Conservation (phyloP, 805 yeast genomes). For the Suhomyces vadensis region DNA sequence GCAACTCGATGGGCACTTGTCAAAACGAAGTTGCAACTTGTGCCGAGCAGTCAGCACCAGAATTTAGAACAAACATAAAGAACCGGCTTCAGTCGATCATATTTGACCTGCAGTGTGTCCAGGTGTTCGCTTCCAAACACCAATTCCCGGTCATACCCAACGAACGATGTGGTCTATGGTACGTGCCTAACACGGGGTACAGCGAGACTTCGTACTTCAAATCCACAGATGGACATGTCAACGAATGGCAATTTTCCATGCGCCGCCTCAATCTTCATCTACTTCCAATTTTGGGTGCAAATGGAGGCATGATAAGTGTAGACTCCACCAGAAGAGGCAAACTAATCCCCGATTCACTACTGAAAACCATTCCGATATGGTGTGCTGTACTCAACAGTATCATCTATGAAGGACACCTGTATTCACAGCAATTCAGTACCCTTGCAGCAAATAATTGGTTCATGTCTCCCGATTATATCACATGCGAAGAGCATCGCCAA, state of each 20-base stretch:
- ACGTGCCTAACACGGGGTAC: slow-evolving; percentile 48
- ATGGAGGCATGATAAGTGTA: slow-evolving; percentile 58
- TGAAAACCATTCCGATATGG: slow-evolving; percentile 91
- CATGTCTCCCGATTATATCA: slow-evolving; percentile 54
- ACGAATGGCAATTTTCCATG: slow-evolving; percentile 75
- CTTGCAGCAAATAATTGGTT: slow-evolving; percentile 33
- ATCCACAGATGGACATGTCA: slow-evolving; percentile 88
- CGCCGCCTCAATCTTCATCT: slow-evolving; percentile 76
- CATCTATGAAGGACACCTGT: slow-evolving; percentile 36
- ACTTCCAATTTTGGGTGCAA: slow-evolving; percentile 44
- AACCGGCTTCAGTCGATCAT: slow-evolving; percentile 74
- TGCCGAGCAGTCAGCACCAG: slow-evolving; percentile 45
- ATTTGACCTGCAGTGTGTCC: slow-evolving; percentile 57
- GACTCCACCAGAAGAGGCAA: slow-evolving; percentile 90
- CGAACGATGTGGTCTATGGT: slow-evolving; percentile 89
- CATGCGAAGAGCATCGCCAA: slow-evolving; percentile 55
- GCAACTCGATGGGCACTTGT: neutral
- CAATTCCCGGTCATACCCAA: slow-evolving; percentile 60
- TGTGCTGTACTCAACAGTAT: slow-evolving; percentile 71
- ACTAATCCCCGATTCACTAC: slow-evolving; percentile 79
- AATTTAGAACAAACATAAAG: slow-evolving; percentile 50
- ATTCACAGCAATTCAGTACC: slow-evolving; percentile 7
- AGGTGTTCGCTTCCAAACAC: slow-evolving; percentile 17
- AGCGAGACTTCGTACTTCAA: slow-evolving; percentile 69
- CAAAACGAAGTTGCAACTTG: neutral